Percentiles rank a stretch among this genome's conserved stretches.
phyloP scores from a whole-genome alignment of 225 moss, liverwort and hornwort species.

The Climacium dendroides region DNA sequence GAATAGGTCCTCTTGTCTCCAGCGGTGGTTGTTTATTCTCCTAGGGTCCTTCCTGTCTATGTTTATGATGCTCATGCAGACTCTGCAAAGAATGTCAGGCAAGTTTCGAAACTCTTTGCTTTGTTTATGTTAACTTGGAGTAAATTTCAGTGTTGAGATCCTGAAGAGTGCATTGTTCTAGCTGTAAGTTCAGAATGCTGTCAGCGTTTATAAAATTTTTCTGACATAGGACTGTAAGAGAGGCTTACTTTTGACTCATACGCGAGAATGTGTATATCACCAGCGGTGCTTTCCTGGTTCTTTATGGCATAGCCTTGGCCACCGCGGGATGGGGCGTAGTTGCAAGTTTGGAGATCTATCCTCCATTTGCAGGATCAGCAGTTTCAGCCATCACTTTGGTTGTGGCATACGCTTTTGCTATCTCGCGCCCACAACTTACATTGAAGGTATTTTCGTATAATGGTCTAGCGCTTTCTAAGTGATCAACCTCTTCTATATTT shows the following conservation, averaged over 20 bases:
- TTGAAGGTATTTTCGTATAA: conserved; percentile 43
- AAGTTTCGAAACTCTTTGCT: neutral
- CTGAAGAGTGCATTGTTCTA: neutral
- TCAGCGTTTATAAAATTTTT: neutral
- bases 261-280: neutral
- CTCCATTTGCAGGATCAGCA: conserved; percentile 95
- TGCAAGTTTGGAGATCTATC: conserved; percentile 99
- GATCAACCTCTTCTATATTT: neutral
- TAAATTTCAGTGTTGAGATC: neutral
- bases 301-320: conserved; percentile 85
- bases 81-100: conserved; percentile 96
- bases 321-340: conserved; percentile 99
- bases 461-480: neutral
- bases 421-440: conserved; percentile 91
- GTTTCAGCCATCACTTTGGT: conserved; percentile 96
- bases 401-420: conserved; percentile 92
- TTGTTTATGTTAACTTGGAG: neutral
- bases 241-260: neutral
- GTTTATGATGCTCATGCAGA: conserved; percentile 99
- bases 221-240: neutral
- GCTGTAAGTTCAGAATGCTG: neutral
- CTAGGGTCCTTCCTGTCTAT: conserved; percentile 95
- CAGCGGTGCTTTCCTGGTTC: conserved; percentile 90
- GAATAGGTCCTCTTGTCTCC: conserved; percentile 85
- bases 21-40: conserved; percentile 91